Conservation (phyloP, 2,329 filamentous ascomycete species). For the Sporothrix dimorphospora region DNA sequence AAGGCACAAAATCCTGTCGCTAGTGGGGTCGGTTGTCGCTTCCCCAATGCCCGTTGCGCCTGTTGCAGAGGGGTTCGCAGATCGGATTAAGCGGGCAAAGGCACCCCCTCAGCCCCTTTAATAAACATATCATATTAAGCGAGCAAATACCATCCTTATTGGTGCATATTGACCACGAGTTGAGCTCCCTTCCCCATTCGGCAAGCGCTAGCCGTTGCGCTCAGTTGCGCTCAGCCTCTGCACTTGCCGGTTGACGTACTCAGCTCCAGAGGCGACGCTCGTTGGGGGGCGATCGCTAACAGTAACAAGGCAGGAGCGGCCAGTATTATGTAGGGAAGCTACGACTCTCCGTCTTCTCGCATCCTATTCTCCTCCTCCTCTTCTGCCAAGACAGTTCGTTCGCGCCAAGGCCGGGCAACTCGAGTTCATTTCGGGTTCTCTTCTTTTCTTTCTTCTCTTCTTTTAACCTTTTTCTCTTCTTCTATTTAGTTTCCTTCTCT, state of each 20-base stretch:
- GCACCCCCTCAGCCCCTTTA: no score
- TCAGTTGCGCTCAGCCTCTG: neutral
- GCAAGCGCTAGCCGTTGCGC: neutral
- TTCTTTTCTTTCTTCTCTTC: neutral
- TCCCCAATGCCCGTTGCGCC: neutral
- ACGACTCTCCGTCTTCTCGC: neutral
- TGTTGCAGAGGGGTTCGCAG: neutral
- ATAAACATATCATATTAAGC: neutral
- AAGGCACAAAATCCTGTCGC: constrained; percentile 6
- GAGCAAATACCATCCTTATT: neutral
- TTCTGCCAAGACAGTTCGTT: constrained; percentile 2
- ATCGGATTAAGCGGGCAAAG: neutral
- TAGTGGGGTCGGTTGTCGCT: neutral
- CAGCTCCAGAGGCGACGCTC: neutral
- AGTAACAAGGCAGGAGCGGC: neutral
- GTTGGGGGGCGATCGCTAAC: neutral
- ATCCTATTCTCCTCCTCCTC: neutral
- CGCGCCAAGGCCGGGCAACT: constrained; percentile 16
- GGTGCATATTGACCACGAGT: neutral
- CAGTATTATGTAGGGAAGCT: constrained; percentile 1
- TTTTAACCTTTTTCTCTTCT: neutral
- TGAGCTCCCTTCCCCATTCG: neutral
- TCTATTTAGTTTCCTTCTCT: neutral
- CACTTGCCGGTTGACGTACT: neutral
- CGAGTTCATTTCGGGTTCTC: neutral